These are phyloP conservation scores for Dothideomycetes sp. DNA, from an alignment of 2,329 filamentous ascomycete species.

Conservation along the genomic window DNA sequence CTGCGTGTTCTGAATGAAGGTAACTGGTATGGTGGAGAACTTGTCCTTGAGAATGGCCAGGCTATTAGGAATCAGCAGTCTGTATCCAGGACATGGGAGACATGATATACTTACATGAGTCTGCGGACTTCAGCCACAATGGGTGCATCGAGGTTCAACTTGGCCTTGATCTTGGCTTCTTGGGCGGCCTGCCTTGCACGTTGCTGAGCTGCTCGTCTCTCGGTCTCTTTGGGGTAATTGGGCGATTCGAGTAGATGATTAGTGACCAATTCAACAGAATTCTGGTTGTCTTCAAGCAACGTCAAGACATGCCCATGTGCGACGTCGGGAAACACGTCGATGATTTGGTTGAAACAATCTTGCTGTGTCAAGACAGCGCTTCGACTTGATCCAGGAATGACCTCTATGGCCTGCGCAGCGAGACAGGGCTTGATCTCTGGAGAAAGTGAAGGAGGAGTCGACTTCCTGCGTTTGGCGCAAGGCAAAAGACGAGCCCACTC, in stretches of 20 bases:
- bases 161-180: constrained; percentile 16
- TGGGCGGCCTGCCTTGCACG: constrained; percentile 19
- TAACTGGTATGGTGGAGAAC: constrained; percentile 30
- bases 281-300: constrained; percentile 19
- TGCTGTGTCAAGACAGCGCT: too few relatives aligned
- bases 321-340: constrained; percentile 28
- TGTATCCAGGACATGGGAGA: background rate
- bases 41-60: constrained; percentile 32
- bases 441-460: too few relatives aligned
- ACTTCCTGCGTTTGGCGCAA: too few relatives aligned
- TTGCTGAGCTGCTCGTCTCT: constrained; percentile 21
- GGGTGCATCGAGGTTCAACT: background rate
- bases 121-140: constrained; percentile 16
- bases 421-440: too few relatives aligned
- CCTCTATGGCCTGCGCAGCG: too few relatives aligned
- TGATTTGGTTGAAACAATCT: constrained; percentile 7
- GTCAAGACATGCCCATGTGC: constrained; percentile 23
- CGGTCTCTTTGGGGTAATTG: constrained; percentile 24
- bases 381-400: too few relatives aligned
- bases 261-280: constrained; percentile 17
- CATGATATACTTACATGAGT: constrained; percentile 6
- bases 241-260: constrained; percentile 21
- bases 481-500: too few relatives aligned
- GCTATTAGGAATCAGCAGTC: background rate
- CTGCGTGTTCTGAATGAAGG: constrained; percentile 28